Conservation (phyloP, 2,329 filamentous ascomycete species). For the Botrytis medusae region DNA sequence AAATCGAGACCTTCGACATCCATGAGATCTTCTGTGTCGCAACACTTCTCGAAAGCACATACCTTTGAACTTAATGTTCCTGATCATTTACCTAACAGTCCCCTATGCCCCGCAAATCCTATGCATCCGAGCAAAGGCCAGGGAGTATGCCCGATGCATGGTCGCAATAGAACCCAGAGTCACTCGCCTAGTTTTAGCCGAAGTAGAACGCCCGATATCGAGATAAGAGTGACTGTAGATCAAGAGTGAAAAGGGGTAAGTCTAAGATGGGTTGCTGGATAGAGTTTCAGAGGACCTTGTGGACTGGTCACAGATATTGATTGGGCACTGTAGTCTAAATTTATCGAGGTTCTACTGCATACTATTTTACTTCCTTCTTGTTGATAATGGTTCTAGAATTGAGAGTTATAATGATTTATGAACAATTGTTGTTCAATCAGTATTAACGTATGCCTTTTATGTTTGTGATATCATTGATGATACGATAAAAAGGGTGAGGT, state of each 20-base stretch:
- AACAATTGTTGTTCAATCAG: neutral
- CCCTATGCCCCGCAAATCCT: constrained; percentile 45
- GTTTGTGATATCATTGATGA: neutral
- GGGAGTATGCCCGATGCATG: constrained; percentile 47
- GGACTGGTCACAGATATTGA: neutral
- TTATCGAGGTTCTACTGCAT: neutral
- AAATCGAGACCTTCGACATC: neutral
- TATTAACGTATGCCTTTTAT: neutral
- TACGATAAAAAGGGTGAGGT: neutral
- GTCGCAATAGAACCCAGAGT: constrained; percentile 30
- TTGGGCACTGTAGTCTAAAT: neutral
- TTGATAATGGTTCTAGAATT: neutral
- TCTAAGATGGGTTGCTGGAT: neutral
- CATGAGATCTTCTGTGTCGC: neutral
- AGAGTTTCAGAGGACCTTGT: neutral
- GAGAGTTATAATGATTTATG: neutral
- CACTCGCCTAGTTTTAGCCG: neutral
- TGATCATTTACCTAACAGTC: constrained; percentile 46
- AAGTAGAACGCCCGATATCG: constrained; percentile 25
- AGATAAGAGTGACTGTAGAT: constrained; percentile 13
- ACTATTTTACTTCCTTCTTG: neutral
- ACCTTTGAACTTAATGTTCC: constrained; percentile 44
- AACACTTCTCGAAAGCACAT: neutral
- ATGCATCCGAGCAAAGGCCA: constrained; percentile 43
- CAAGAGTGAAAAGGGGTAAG: neutral